Conservation (phyloP, 2,329 filamentous ascomycete genomes). For the Diaporthe sp. region DNA sequence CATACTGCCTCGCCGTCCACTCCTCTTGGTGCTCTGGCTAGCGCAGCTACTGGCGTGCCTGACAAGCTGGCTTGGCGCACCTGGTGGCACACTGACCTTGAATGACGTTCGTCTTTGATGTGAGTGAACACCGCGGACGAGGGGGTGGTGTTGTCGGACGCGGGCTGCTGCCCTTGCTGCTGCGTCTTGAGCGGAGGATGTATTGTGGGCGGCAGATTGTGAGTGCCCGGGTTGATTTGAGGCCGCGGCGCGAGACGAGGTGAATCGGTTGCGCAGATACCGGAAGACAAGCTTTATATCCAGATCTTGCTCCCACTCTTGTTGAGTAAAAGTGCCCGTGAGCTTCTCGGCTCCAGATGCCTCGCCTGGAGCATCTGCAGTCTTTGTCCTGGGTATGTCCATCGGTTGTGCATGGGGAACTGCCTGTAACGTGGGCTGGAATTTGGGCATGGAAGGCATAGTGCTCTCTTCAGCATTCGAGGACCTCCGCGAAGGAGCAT, state of each 20-base stretch:
- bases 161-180: slow-evolving; percentile 81
- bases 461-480: slow-evolving; percentile 35
- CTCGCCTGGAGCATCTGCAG: slow-evolving; percentile 36
- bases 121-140: slow-evolving; percentile 74
- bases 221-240: slow-evolving; percentile 58
- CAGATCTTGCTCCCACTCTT: slow-evolving; percentile 94
- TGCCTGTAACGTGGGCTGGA: slow-evolving; percentile 57
- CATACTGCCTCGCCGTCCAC: slow-evolving; percentile 74
- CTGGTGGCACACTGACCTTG: slow-evolving; percentile 66
- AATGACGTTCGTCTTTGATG: slow-evolving; percentile 68
- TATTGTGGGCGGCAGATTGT: slow-evolving; percentile 62
- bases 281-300: slow-evolving; percentile 93
- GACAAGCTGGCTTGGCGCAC: slow-evolving; percentile 49
- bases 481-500: slow-evolving; percentile 19
- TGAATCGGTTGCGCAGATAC: slow-evolving; percentile 84
- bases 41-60: slow-evolving; percentile 79
- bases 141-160: slow-evolving; percentile 89
- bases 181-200: slow-evolving; percentile 70
- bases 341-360: slow-evolving; percentile 41
- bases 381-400: slow-evolving; percentile 51
- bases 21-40: slow-evolving; percentile 87
- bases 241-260: slow-evolving; percentile 58
- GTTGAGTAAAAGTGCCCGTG: slow-evolving; percentile 67
- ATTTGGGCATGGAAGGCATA: slow-evolving; percentile 53
- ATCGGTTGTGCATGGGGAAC: slow-evolving; percentile 56